Conservation (phyloP, 75 land plant species). For the Picea glauca region DNA sequence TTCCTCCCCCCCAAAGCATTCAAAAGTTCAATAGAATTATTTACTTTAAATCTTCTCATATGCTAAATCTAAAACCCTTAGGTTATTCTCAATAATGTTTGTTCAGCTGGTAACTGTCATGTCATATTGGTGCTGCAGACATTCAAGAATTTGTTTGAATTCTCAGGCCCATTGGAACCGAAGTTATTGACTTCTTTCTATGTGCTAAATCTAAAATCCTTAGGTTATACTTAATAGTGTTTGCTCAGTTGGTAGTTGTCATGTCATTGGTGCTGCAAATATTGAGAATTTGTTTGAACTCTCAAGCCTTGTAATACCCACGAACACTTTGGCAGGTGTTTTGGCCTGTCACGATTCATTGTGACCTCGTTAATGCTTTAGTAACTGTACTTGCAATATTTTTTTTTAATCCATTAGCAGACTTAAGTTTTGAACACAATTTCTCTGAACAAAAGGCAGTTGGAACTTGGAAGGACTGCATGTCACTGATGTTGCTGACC, state of each 20-base stretch:
- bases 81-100: background rate
- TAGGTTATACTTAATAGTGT: background rate
- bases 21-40: background rate
- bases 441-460: background rate
- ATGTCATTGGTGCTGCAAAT: background rate
- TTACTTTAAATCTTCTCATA: background rate
- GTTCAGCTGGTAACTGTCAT: background rate
- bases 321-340: background rate
- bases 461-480: background rate
- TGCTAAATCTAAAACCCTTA: background rate
- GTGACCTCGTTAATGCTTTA: background rate
- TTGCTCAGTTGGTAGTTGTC: background rate
- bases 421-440: background rate
- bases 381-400: background rate
- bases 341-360: background rate
- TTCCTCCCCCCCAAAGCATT: background rate
- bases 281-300: background rate
- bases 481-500: background rate
- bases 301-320: background rate
- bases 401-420: background rate
- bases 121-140: background rate
- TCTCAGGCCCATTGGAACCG: background rate
- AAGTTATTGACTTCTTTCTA: background rate
- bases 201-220: background rate
- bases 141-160: background rate